These are phyloP conservation scores for Sclerotinia trifoliorum DNA, from an alignment of 2,329 filamentous ascomycete genomes.

Conservation along the genomic window DNA sequence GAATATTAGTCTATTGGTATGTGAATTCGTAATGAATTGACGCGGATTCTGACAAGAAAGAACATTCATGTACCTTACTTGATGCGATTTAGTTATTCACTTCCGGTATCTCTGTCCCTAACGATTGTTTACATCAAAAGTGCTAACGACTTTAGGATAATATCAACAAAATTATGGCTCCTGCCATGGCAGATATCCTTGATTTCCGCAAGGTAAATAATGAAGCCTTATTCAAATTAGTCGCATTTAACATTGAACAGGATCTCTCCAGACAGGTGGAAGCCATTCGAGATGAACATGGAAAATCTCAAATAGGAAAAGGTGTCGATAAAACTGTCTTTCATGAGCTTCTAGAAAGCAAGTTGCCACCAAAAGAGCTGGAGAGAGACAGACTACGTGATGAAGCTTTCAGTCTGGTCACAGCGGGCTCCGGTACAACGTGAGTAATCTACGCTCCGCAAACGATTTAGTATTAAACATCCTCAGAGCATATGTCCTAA, in stretches of 20 bases:
- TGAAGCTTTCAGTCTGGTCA: conserved; percentile 38
- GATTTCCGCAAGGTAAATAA: neutral
- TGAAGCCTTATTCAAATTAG: neutral
- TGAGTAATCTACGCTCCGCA: neutral
- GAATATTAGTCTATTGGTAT: conserved; percentile 11
- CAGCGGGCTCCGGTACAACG: conserved; percentile 42
- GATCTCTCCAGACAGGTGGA: conserved; percentile 8
- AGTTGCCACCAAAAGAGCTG: conserved; percentile 40
- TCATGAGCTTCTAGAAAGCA: conserved; percentile 25
- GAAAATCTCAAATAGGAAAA: neutral
- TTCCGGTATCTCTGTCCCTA: neutral
- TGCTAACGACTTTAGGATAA: neutral
- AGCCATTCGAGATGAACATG: neutral
- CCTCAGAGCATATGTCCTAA: conserved; percentile 34
- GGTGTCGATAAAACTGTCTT: conserved; percentile 21
- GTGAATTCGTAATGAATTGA: neutral
- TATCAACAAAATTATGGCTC: conserved; percentile 21
- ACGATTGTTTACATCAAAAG: neutral
- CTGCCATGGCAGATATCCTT: conserved; percentile 1
- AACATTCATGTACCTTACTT: conserved; percentile 13
- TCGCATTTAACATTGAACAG: conserved; percentile 40
- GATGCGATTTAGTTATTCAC: neutral
- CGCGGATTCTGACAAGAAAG: neutral
- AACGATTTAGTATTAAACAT: neutral
- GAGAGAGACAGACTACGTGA: conserved; percentile 35